Evolutionary conservation across 257 asterid genomes (phyloP), one percentile per base, ranked within the genome.

Genomic region (Penstemon davidsonii): DNA sequence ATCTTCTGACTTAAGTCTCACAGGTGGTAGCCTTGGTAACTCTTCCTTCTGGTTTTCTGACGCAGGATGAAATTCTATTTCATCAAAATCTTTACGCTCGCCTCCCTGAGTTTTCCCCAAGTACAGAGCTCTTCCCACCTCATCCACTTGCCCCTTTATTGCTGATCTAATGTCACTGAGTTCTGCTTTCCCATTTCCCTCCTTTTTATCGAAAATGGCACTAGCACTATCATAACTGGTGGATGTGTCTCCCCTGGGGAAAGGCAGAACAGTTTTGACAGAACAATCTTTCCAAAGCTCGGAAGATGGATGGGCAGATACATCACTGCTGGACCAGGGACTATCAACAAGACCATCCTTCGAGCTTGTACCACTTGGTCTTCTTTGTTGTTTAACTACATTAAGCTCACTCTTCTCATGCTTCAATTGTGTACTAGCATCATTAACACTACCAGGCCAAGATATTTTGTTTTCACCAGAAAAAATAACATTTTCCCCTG

Each of bases 11-110:
- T 94, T 94, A 66, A 94, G 94, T 65, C 85, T 88, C 66, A 93
- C 96, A 55, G 96, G 98, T 51, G 96, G 83, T 53, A 93, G 75
- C 79, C 99, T 85, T 47, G 99, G 99, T 56, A 90, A 79, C 80
- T 89, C 97, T 81, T 92, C 98, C 84, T 81, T 85, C 62, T 81
- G 92, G 73, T 73, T 87, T 75, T 87, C 97, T 0, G 83, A 54
- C 25, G 81, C 75, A 79, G 71, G 81, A 56, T 78, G 84, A 77
- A 83, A 88, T 60, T 79, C 86, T 45, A 84, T 80, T 45, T 77
- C 64, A 71, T 77, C 77, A 58, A 82, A 86, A 66, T 83, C 82
- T 68, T 90, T 81, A 25, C 84, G 81, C 68, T 81, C 91, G 60
- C 71, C 68, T 60, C 79, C 90, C 66, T 84, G 87, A 63, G 72